phyloP scores from a whole-genome alignment of 805 yeast genomes.

The Yarrowia sp. region DNA sequence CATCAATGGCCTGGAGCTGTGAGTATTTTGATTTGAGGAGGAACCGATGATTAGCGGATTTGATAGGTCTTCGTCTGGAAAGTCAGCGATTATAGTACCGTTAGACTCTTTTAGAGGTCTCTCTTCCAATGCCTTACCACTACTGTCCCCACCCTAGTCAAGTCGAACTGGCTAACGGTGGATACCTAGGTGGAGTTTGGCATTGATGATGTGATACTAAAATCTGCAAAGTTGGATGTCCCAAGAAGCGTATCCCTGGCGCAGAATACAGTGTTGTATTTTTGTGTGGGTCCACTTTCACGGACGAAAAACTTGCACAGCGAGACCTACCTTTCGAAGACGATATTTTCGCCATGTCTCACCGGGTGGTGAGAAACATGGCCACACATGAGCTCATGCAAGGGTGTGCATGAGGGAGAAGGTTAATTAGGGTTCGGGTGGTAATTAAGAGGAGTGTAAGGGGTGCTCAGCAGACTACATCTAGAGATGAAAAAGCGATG shows the following conservation, averaged over 20 bases:
- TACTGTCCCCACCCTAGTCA: background rate
- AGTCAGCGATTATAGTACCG: background rate
- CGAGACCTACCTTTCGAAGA: conserved; percentile 2
- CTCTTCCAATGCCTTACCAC: background rate
- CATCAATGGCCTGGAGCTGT: conserved; percentile 26
- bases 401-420: background rate
- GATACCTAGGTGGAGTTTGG: background rate
- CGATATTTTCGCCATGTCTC: conserved; percentile 1
- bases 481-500: conserved; percentile 21
- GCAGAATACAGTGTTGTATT: background rate
- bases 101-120: background rate
- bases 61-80: background rate
- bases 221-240: background rate
- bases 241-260: background rate
- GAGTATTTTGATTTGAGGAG: background rate
- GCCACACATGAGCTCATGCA: conserved; percentile 12
- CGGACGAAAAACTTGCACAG: conserved; percentile 4
- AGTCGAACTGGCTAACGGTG: background rate
- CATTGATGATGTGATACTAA: background rate
- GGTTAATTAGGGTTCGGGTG: background rate
- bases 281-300: background rate
- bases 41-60: background rate
- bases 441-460: background rate
- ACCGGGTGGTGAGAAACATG: conserved; percentile 14
- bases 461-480: conserved; percentile 16